Percentiles rank a stretch among this genome's conserved stretches.
These are phyloP conservation scores for Maudiozyma turicensis DNA, from an alignment of 805 yeast species.

Conservation along the genomic window DNA sequence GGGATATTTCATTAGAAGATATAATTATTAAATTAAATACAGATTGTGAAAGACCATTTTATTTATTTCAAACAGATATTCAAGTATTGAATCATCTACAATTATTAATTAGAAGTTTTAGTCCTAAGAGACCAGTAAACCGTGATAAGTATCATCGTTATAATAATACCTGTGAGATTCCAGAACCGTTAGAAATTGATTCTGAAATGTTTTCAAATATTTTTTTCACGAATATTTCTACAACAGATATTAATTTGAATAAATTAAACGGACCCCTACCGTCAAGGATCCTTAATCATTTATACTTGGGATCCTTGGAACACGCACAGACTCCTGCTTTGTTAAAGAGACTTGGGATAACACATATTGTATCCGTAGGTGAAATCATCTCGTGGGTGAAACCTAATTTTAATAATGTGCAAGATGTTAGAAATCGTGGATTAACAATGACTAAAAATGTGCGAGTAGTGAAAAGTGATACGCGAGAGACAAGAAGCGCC, in stretches of 20 bases:
- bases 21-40: conserved; percentile 58
- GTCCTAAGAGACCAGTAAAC: conserved; percentile 37
- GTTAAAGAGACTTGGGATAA: conserved; percentile 55
- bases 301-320: conserved; percentile 72
- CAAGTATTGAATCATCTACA: conserved; percentile 56
- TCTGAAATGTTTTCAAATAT: conserved; percentile 29
- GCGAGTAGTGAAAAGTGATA: too few species aligned
- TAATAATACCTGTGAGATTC: not conserved
- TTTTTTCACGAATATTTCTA: conserved; percentile 22
- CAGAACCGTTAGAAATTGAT: conserved; percentile 14
- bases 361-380: conserved; percentile 76
- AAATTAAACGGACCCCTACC: conserved; percentile 62
- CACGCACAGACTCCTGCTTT: conserved; percentile 72
- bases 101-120: conserved; percentile 45
- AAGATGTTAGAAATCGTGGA: conserved; percentile 11
- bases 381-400: conserved; percentile 57
- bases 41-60: conserved; percentile 67
- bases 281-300: conserved; percentile 69
- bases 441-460: conserved; percentile 8
- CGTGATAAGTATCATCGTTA: not conserved
- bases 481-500: conserved; percentile 2
- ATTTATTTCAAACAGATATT: conserved; percentile 71
- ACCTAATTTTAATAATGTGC: not conserved
- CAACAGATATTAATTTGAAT: conserved; percentile 19
- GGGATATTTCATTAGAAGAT: conserved; percentile 49